Conservation (phyloP, 192 early-diverging fungal species). For the Umbelopsis sp. region DNA sequence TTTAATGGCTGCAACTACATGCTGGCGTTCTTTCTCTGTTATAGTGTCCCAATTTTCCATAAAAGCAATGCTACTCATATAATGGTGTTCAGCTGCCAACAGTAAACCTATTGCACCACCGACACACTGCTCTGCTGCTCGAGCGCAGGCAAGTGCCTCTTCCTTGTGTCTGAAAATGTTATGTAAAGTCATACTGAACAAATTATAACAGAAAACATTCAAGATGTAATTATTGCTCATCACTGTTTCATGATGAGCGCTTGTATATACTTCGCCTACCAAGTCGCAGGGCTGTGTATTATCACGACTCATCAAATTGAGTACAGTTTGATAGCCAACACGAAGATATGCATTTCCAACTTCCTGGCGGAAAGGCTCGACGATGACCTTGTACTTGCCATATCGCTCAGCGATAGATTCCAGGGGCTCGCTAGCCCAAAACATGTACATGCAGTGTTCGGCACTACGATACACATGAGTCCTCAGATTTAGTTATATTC, state of each 20-base stretch:
- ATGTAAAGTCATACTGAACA: slow-evolving; percentile 8
- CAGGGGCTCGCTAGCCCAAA: slow-evolving; percentile 29
- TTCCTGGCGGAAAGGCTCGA: slow-evolving; percentile 32
- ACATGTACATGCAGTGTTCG: slow-evolving; percentile 31
- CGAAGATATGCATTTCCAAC: slow-evolving; percentile 37
- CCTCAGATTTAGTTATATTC: background rate
- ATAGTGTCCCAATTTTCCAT: background rate
- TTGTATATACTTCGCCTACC: slow-evolving; percentile 24
- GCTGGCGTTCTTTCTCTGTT: slow-evolving; percentile 15
- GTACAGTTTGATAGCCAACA: slow-evolving; percentile 33
- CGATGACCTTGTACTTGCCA: background rate
- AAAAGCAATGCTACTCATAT: background rate
- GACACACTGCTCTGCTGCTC: background rate
- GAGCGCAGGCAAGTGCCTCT: background rate
- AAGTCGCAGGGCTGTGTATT: slow-evolving; percentile 11
- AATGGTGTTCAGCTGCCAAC: background rate
- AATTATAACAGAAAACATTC: slow-evolving; percentile 6
- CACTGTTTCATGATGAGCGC: background rate
- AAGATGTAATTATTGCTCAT: background rate
- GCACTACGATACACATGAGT: background rate
- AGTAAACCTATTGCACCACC: slow-evolving; percentile 18
- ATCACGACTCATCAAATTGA: slow-evolving; percentile 27
- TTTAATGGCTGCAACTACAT: background rate
- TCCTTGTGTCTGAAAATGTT: slow-evolving; percentile 11
- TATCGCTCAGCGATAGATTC: slow-evolving; percentile 20